Base-by-base conservation (phyloP, 768 basidiomycete genomes). In the Lentinula raphanica region DNA sequence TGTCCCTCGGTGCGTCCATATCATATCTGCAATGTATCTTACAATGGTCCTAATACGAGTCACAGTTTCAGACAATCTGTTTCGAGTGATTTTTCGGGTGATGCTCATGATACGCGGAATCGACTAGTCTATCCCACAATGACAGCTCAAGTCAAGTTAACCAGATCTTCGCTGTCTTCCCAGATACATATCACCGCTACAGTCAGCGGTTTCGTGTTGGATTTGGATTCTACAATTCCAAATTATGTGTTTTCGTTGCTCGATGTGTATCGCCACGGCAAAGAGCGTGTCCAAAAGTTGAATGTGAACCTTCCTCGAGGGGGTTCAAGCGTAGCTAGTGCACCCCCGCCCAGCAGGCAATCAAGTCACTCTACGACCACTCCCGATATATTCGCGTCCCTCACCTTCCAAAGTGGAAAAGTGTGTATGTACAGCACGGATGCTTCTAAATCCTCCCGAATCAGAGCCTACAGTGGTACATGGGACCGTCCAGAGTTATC, bases 361-460 rank as follows among this genome's bases (percentile, higher is more conserved):
- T 49, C 61, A 2, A 38, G 21, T 23, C 6, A 17, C 64, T 9
- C 54, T 60, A 17, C 71, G 66, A 46, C 69, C 65, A 53, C 68
- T 60, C 70, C 72, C 9, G 65, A 74, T 4, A 68, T 80, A 19
- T 80, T 85, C 53, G 75, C 80, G 2, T 82, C 87, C 1, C 75
- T 95, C 59, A 83, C 80, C 3, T 98, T 98, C 70, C 78, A 82
- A 58, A 96, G 92, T 61, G 96, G 96, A 29, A 83, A 86, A 67
- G 88, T 98, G 19, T 82, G 85, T 51, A 76, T 94, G 45, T 85
- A 89, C 65, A 86, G 81, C 59, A 74, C 69, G 50, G 68, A 74
- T 55, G 77, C 76, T 27, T 70, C 73, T 31, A 64, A 66, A n/a
- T 64, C 72, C 9, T 76, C 78, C 40, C 72, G 74, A 61, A 69